These are phyloP conservation scores for Microsporum ferrugineum DNA, from an alignment of 2,329 filamentous ascomycete species.

Conservation along the genomic window DNA sequence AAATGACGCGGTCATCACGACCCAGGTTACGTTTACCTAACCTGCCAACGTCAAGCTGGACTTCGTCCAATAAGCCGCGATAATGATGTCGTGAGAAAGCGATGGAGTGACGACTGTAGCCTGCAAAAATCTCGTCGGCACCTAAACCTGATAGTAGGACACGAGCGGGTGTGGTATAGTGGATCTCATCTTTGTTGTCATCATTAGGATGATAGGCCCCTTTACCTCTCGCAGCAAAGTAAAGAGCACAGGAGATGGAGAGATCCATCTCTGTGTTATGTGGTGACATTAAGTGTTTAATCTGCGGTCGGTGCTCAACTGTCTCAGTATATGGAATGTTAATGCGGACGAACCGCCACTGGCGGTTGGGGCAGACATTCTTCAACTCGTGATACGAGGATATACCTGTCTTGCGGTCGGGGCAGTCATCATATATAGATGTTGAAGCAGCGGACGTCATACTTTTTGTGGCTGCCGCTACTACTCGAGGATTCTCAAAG, in stretches of 20 bases:
- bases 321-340: conserved; percentile 74
- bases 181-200: conserved; percentile 13
- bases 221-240: conserved; percentile 74
- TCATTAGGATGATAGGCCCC: conserved; percentile 38
- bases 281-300: conserved; percentile 72
- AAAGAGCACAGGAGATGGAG: conserved; percentile 86
- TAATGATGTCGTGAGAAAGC: conserved; percentile 63
- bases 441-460: conserved; percentile 21
- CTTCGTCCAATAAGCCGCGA: conserved; percentile 61
- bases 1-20: conserved; percentile 81
- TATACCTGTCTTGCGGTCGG: conserved; percentile 78
- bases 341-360: conserved; percentile 70
- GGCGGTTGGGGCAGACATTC: conserved; percentile 54
- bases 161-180: conserved; percentile 60
- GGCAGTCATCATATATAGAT: conserved; percentile 65
- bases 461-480: conserved; percentile 41
- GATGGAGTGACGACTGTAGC: conserved; percentile 72
- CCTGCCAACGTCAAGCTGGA: conserved; percentile 72
- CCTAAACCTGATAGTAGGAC: conserved; percentile 86
- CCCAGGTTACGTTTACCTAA: conserved; percentile 91
- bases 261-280: conserved; percentile 99
- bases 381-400: conserved; percentile 66
- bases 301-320: conserved; percentile 52
- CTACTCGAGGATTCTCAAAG: conserved; percentile 81
- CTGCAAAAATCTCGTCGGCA: conserved; percentile 91